phyloP scores from a whole-genome alignment of 352 stramenopile genomes.

The Globisporangium mamillatum region DNA sequence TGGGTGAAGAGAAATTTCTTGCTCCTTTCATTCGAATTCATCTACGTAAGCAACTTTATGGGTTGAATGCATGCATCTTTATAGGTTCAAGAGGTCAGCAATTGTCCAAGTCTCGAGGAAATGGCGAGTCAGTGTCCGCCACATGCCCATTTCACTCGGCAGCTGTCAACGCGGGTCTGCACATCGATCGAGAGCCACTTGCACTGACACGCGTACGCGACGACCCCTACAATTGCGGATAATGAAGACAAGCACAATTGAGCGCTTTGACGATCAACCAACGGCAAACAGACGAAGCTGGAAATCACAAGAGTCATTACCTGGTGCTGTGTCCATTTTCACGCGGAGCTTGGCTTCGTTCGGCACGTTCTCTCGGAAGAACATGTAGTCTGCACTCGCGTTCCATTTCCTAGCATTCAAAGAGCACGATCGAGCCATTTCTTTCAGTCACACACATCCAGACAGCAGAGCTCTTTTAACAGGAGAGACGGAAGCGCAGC shows the following conservation, averaged over 20 bases:
- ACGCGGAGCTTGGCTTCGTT: conserved; percentile 62
- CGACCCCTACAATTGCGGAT: conserved; percentile 14
- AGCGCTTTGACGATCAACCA: neutral
- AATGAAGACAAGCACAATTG: neutral
- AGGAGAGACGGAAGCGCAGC: no score
- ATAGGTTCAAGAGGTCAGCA: neutral
- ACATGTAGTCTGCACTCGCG: conserved; percentile 77
- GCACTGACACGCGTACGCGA: conserved; percentile 79
- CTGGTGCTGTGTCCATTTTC: conserved; percentile 55
- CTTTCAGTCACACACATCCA: neutral
- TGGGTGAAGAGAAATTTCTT: neutral
- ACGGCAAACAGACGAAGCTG: neutral
- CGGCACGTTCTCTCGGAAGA: conserved; percentile 79
- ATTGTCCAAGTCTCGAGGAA: neutral
- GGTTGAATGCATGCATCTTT: neutral
- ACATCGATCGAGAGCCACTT: conserved; percentile 71
- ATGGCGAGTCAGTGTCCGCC: conserved; percentile 42
- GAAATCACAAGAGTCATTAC: neutral
- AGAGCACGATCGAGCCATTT: neutral
- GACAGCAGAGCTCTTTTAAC: neutral
- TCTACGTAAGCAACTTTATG: neutral
- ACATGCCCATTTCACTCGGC: conserved; percentile 71
- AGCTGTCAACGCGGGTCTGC: conserved; percentile 43
- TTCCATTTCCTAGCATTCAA: conserved; percentile 51
- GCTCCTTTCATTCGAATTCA: neutral